Base-by-base conservation (phyloP, 768 basidiomycete species). In the Rubroboletus pulcherrimus region DNA sequence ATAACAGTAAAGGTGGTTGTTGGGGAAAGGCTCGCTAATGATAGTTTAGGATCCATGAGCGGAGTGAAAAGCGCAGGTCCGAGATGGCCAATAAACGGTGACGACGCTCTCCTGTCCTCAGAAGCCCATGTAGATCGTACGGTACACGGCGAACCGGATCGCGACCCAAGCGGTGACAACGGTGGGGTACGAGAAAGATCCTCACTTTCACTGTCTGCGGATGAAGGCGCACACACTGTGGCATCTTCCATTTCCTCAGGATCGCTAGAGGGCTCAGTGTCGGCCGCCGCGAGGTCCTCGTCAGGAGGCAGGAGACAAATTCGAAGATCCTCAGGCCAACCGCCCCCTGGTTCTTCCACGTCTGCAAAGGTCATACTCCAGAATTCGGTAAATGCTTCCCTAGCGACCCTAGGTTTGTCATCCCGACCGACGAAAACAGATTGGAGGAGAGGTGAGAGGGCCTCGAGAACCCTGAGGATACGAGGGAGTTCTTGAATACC, bases 381-480 rank as follows among this genome's bases (percentile, higher is more conserved):
- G 64, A 86, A 86, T 31, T 81, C 80, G 7, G 66, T 66, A 63
- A 91, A 89, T 3, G 83, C 76, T 7, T 82, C 79, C 12, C 69
- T 66, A 4, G 78, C 73, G 3, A 73, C 65, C 0, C 60, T 61
- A 4, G 79, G 77, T 51, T 80, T 83, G 48, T 79, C 77, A 7
- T 65, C 52, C 5, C 82, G 77, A 15, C 82, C 79, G 31, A 62
- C 59, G 60, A 92, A 86, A 26, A 81, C 79, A 3, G 86, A 81
- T 56, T 77, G 80, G 8, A 91, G 63, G 3, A 89, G 62, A 7
- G 77, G 66, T 0, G 75, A 72, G n/a, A 87, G 69, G 1, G 66
- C 58, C n/a, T 76, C 72, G 30, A 90, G 70, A n/a, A 73, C 73
- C 7, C 68, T 62, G 12, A 72, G 39, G 1, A 70, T 73, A 5